Evolutionary conservation across 306 rosid species (phyloP), one percentile per base, ranked within the genome.

Genomic region (Sphenostylis stenocarpa): DNA sequence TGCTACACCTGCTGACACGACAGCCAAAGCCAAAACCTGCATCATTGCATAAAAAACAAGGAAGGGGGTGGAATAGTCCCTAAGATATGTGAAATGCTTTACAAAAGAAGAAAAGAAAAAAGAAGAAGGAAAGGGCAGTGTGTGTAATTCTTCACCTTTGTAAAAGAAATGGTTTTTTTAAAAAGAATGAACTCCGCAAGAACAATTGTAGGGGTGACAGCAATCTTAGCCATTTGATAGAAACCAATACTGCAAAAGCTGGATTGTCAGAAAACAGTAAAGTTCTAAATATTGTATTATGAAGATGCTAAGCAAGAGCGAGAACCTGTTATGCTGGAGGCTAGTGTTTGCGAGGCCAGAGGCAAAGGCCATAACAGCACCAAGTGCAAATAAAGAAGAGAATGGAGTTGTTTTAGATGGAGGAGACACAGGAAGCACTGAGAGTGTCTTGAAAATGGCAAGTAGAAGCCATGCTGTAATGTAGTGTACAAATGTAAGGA

Each of bases 151-250:
- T 65, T 77, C 21, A 88, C 99, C 97, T 90, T 95, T 49, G 81
- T 84, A 1, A 48, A 84, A 57, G 97, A 83, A 62, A 92, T 84
- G 53, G 83, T 88, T 78, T 89, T 95, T 28, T 77, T 70, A 81
- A 84, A 86, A 77, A 92, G 90, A 49, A 95, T 58, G 84, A 95
- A 92, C 86, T 95, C 94, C 2, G 92, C 91, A 1, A 92, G 75
- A 77, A 95, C 99, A 81, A 95, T 92, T 62, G 97, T 92, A 24
- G 97, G 99, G 26, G 99, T 95, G 43, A 95, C 97, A 56, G 97
- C 97, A 87, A 95, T 95, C 85, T 95, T 95, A 52, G 99, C 96
- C 99, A 95, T 92, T 84, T 95, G 99, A 88, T 92, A 92, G 91
- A 95, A 95, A 64, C 97, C 99, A 33, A 95, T 86, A 73, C 97